These are phyloP conservation scores for Phytophthora foliorum DNA, from an alignment of 352 stramenopile genomes.

Conservation along the genomic window DNA sequence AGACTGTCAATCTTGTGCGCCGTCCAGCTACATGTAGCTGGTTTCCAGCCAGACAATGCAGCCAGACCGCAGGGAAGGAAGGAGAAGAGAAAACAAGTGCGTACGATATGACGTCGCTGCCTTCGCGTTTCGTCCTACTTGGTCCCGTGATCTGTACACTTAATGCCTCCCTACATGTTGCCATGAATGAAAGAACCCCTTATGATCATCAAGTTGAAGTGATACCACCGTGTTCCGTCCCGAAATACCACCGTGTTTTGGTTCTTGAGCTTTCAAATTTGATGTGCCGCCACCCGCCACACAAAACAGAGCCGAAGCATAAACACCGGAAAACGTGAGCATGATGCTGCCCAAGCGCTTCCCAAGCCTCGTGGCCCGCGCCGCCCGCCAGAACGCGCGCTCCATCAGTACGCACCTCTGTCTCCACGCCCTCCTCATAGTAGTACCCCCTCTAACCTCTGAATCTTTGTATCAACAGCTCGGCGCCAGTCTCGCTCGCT, in stretches of 20 bases:
- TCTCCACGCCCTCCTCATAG: neutral
- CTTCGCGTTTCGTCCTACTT: conserved; percentile 22
- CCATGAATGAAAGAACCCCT: conserved; percentile 18
- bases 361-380: conserved; percentile 29
- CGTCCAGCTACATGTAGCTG: neutral
- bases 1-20: conserved; percentile 5
- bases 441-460: neutral
- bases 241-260: neutral
- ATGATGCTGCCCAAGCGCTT: conserved; percentile 38
- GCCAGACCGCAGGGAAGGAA: conserved; percentile 1
- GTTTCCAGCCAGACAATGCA: neutral
- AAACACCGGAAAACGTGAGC: conserved; percentile 3
- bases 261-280: neutral
- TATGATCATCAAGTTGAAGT: neutral
- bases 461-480: conserved; percentile 1
- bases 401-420: neutral
- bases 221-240: conserved; percentile 14
- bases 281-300: conserved; percentile 18
- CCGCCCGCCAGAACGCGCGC: conserved; percentile 24
- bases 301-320: conserved; percentile 22
- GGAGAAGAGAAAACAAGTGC: conserved; percentile 29
- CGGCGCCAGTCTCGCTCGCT: conserved; percentile 20
- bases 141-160: conserved; percentile 15
- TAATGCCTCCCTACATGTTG: conserved; percentile 23
- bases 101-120: conserved; percentile 15